A percentile compares a stretch with the other conserved stretches of the same genome.
Conservation (phyloP, 2,329 filamentous ascomycete genomes). For the Xylariaceae sp. region DNA sequence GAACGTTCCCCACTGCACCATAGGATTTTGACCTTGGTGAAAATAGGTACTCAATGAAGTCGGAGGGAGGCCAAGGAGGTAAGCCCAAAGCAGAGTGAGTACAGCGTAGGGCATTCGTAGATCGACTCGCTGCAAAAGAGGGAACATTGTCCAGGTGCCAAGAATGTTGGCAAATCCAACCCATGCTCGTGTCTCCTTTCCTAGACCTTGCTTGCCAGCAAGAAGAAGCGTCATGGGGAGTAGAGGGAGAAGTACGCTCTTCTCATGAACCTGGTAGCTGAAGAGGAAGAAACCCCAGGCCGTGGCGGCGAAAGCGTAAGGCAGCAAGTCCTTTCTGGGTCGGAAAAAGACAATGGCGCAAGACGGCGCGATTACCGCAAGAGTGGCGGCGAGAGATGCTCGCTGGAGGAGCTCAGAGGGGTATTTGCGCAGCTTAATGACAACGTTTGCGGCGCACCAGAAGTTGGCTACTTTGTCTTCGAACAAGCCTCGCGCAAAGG, state of each 20-base stretch:
- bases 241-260: constrained; percentile 88
- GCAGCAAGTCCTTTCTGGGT: constrained; percentile 74
- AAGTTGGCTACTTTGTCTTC: constrained; percentile 99
- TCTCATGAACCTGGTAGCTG: constrained; percentile 97
- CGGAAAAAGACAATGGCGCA: constrained; percentile 77
- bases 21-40: constrained; percentile 44
- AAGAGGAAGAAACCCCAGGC: constrained; percentile 98
- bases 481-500: constrained; percentile 91
- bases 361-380: constrained; percentile 73
- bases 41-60: constrained; percentile 69
- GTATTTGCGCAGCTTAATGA: constrained; percentile 81
- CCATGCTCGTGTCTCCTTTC: constrained; percentile 78
- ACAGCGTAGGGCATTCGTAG: constrained; percentile 82
- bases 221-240: constrained; percentile 91
- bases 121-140: constrained; percentile 80
- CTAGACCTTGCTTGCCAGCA: constrained; percentile 73
- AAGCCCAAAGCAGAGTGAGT: constrained; percentile 84
- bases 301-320: constrained; percentile 75
- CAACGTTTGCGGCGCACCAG: constrained; percentile 89
- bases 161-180: constrained; percentile 93
- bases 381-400: constrained; percentile 70
- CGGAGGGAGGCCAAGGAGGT: constrained; percentile 83
- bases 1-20: constrained; percentile 57
- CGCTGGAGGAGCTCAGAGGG: constrained; percentile 70
- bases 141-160: constrained; percentile 90